These are phyloP conservation scores for Lipomyces kockii DNA, from an alignment of 805 yeast species.

Conservation along the genomic window DNA sequence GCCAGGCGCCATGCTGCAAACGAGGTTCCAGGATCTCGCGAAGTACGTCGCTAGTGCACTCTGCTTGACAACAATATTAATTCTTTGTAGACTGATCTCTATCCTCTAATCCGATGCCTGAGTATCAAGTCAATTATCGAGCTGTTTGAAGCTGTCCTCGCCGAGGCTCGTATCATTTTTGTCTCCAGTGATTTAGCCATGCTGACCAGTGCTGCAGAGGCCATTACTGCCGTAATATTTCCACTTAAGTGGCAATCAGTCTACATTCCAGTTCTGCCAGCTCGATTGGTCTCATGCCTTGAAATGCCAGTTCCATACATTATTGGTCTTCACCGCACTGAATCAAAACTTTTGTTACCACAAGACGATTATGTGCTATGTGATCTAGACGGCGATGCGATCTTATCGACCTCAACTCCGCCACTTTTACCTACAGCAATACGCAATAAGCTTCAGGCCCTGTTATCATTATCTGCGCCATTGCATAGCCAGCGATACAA, in stretches of 20 bases:
- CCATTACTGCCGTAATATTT: conserved; percentile 26
- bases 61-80: neutral
- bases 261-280: conserved; percentile 34
- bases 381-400: conserved; percentile 30
- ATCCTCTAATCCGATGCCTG: conserved; percentile 32
- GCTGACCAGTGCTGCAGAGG: conserved; percentile 29
- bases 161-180: conserved; percentile 32
- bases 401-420: conserved; percentile 13
- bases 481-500: conserved; percentile 21
- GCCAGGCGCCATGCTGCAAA: conserved; percentile 27
- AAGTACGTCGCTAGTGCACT: conserved; percentile 12
- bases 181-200: conserved; percentile 28
- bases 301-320: conserved; percentile 38
- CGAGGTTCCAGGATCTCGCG: conserved; percentile 30
- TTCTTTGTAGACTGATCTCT: conserved; percentile 25
- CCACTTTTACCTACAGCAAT: conserved; percentile 26
- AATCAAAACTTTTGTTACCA: conserved; percentile 9
- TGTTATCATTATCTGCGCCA: conserved; percentile 27
- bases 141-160: conserved; percentile 34
- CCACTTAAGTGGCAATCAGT: conserved; percentile 36
- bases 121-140: conserved; percentile 18
- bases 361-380: conserved; percentile 32
- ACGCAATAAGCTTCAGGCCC: conserved; percentile 23
- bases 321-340: conserved; percentile 30
- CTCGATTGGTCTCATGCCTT: conserved; percentile 32